Base-by-base conservation (phyloP, 352 stramenopile species). In the Pilasporangium apinafurcum region DNA sequence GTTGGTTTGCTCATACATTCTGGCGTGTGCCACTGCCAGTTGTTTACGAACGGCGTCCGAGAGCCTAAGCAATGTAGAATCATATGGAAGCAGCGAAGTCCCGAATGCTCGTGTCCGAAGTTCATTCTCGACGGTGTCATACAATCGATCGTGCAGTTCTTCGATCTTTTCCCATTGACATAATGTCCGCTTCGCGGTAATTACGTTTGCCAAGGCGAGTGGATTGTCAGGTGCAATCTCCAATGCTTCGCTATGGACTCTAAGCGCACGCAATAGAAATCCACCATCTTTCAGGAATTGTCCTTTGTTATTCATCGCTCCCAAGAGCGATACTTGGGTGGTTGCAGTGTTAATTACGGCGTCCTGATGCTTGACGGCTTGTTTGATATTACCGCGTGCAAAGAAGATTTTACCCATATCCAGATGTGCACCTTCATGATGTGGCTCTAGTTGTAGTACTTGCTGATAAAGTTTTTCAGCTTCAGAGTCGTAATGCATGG, bases 251-350 rank as follows among this genome's bases (percentile, higher is more conserved):
- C 71, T 30, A 32, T 83, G 73, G 6, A 63, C 47, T 9, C 44
- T 9, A 1, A 93, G 43, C 6, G 83, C 78, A 0, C 56, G 46
- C 8, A 56, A 37, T 1, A 75, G 41, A 10, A 59, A 33, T 1
- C 67, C 68, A 2, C 44, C 49, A 27, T 83, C 68, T 16, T 74
- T 81, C 12, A 89, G 50, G 35, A 89, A 89, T 8, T 80, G 48
- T 0, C 64, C 82, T 47, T 88, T 92, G 57, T 94, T 94, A 59
- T 80, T 61, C 17, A 89, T 51, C 4, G 68, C 75, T 0, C 53
- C 46, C 9, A 72, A 18, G 13, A 62, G 52, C 10, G 52, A 37
- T 0, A 22, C 8, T 0, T 20, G 36, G 2, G 47, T 59, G 14
- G 44, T 40, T 0, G 61, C 29, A 8, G 36, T 35, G 7, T 40